Evolutionary conservation across 2,329 filamentous ascomycete species (phyloP).

Genomic region (Botrytis tulipae): DNA sequence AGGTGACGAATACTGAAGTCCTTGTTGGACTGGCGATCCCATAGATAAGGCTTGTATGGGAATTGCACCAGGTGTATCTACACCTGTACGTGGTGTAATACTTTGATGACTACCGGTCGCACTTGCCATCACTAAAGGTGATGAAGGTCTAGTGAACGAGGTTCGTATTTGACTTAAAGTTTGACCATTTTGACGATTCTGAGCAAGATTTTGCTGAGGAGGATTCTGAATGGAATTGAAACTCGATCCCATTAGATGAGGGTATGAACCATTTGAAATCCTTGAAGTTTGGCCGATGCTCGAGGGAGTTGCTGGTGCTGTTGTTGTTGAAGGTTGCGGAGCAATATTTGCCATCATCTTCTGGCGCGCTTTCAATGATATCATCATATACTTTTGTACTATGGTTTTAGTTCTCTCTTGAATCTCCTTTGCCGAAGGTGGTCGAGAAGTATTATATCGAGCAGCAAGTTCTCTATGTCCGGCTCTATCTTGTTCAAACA

Average conservation of each 20-base stretch:
- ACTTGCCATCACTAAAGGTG: neutral
- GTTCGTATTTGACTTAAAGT: slow-evolving; percentile 14
- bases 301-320: neutral
- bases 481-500: slow-evolving; percentile 42
- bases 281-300: neutral
- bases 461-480: slow-evolving; percentile 35
- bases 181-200: neutral
- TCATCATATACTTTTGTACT: slow-evolving; percentile 6
- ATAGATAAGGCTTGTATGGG: slow-evolving; percentile 31
- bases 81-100: slow-evolving; percentile 10
- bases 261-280: neutral
- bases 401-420: slow-evolving; percentile 29
- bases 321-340: neutral
- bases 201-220: neutral
- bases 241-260: neutral
- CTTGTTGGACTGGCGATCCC: slow-evolving; percentile 31
- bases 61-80: slow-evolving; percentile 29
- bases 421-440: slow-evolving; percentile 34
- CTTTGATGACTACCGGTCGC: neutral
- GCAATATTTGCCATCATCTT: neutral
- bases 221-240: neutral
- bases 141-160: neutral
- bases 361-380: slow-evolving; percentile 6
- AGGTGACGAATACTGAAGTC: slow-evolving; percentile 20
- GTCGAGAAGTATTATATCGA: slow-evolving; percentile 31